These are phyloP conservation scores for Auxenochlorella pyrenoidosa DNA, from an alignment of 139 green algal species.

Conservation along the genomic window DNA sequence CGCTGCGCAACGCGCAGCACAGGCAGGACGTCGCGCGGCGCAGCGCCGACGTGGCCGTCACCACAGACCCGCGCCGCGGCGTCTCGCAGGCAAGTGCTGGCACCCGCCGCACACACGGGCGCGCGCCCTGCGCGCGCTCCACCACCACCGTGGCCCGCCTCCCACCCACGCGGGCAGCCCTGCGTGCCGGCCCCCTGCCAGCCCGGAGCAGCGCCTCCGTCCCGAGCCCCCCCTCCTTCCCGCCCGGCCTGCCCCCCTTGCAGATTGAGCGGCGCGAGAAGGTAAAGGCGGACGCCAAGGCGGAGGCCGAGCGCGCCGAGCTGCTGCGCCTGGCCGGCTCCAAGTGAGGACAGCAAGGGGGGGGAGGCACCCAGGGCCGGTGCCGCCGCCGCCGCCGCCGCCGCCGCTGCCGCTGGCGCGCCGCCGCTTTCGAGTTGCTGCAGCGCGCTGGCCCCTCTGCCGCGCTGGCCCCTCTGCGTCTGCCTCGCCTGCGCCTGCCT, in stretches of 20 bases:
- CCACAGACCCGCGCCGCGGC: slow-evolving; percentile 15
- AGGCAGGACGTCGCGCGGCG: slow-evolving; percentile 17
- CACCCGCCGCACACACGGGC: no score
- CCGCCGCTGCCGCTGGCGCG: no score
- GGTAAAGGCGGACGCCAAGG: slow-evolving; percentile 31
- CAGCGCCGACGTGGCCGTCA: background rate
- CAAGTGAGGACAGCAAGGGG: slow-evolving; percentile 26
- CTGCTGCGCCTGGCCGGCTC: slow-evolving; percentile 39
- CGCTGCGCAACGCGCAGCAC: slow-evolving; percentile 25
- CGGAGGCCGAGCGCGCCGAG: slow-evolving; percentile 33
- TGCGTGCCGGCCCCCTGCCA: no score
- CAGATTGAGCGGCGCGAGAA: slow-evolving; percentile 35
- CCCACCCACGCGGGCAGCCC: no score
- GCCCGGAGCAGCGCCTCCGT: no score
- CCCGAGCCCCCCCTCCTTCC: no score
- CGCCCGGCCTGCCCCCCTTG: background rate
- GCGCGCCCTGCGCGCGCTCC: no score
- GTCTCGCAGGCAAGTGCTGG: slow-evolving; percentile 7
- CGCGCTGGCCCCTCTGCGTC: no score
- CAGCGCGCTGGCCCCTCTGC: no score
- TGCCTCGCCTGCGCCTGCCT: no score
- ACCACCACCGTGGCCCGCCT: no score
- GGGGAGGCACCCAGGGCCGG: background rate
- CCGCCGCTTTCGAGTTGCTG: no score
- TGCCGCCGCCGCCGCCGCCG: background rate